Evolutionary conservation across 2,329 filamentous ascomycete species (phyloP).

Genomic region (Diaporthe sp.): DNA sequence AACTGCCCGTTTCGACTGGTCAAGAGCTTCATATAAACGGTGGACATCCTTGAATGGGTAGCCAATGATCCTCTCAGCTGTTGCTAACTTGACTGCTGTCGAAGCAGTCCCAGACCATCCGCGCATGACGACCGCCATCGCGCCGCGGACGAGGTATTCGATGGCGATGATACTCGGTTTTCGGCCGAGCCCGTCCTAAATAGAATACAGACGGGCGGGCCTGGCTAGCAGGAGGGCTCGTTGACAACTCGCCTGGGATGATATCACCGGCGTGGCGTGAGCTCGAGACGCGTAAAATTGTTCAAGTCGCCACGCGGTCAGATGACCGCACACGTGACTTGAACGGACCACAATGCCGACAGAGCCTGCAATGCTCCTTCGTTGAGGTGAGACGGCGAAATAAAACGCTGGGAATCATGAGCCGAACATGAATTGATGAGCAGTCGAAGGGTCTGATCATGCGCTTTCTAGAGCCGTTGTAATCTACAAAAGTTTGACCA

Average conservation of each 20-base stretch:
- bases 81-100: slow-evolving; percentile 31
- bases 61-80: slow-evolving; percentile 35
- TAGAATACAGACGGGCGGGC: background rate
- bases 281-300: background rate
- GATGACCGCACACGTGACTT: slow-evolving; percentile 15
- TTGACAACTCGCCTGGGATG: background rate
- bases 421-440: background rate
- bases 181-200: too few species aligned
- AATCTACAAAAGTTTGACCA: background rate
- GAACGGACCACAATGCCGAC: background rate
- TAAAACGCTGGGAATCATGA: background rate
- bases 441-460: background rate
- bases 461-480: background rate
- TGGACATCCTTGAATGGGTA: slow-evolving; percentile 46
- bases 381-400: background rate
- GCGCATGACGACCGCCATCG: slow-evolving; percentile 10
- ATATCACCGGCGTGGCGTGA: background rate
- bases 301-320: background rate
- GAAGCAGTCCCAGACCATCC: slow-evolving; percentile 17
- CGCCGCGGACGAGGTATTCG: background rate
- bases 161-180: background rate
- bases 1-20: slow-evolving; percentile 13
- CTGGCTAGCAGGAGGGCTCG: background rate
- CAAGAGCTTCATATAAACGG: slow-evolving; percentile 46
- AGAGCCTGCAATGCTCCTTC: background rate